Evolutionary conservation across 768 basidiomycete species (phyloP), one percentile per base, ranked within the genome.

Genomic region (Russula abietina): DNA sequence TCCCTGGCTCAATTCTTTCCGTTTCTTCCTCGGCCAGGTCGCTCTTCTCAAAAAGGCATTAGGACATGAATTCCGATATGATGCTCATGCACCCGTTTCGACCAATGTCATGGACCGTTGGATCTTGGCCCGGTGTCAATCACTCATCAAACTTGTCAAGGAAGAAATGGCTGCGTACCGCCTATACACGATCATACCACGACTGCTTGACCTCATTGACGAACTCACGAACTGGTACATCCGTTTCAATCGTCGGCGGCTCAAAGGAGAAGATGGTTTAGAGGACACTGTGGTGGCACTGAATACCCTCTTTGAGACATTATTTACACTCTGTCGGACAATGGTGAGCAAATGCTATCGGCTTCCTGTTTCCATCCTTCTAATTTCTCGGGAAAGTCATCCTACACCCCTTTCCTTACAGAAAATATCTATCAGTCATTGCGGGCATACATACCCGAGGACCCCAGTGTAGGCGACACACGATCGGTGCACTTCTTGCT

Each of bases 201-300:
- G 93, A 38, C 79, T 98, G 46, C 79, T 98, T 62, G 89, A 91
- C 66, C 86, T 99, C 61, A 83, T 99, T 33, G 93, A 96, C 68
- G 97, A 98, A 74, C 80, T 98, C 62, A 99, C 97, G 24, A 99
- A 99, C 73, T 98, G 95, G 94, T 99, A 99, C 76, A 98, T 99
- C 72, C 93, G 97, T 53, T 98, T 98, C 79, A 99, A 99, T 76
- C 87, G 97, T 49, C 88, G 88, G 68, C 84, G 97, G 17, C 78
- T 99, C 64, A 99, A 99, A 80, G 97, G 97, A 50, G 91, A 96
- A 73, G 89, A 93, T 69, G 91, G 96, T 2, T 79, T 81, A 60
- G 90, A 93, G 66, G 96, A 98, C 69, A 94, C 94, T 9, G 72
- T 85, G 17, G 76, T 86, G 22, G 97, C 96, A 19, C 78, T 98